Base-by-base conservation (phyloP, 1,284 basidiomycete species). In the Fomitopsis betulina region DNA sequence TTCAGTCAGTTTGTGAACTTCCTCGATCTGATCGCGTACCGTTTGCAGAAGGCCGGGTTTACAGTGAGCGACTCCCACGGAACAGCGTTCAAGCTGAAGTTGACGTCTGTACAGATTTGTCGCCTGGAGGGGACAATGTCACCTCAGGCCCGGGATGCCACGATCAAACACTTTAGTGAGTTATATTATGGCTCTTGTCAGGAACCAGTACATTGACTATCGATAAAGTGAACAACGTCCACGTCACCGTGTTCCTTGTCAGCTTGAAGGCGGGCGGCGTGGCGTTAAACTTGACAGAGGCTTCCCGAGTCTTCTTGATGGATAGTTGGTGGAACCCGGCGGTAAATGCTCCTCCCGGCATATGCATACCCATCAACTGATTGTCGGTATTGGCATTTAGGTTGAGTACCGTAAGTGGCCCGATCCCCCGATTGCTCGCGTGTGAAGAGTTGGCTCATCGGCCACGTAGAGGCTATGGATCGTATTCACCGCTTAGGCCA, bases 61-160 rank as follows among this genome's bases (percentile, higher is more conserved):
- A 84, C 78, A 67, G 93, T 93, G 60, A 25, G 47, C 47, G 27
- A 2, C 10, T 37, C 33, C 19, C 49, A 35, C 5, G 45, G 15
- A 27, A 10, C 21, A 15, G 35, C 40, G 9, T 4, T 35, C 9
- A 3, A 1, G 32, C 27, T n/a, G n/a, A 15, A 32, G 5, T 17
- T 43, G n/a, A 51, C 13, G 15, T 25, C 58, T 55, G n/a, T 62
- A 73, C 69, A 96, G 87, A 86, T 97, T 58, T 98, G 95, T 70
- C 89, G 97, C 40, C 77, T 99, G 49, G 94, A 98, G 73, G 97
- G 97, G 54, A 94, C 92, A 21, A 99, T 99, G 96, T 91, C 89
- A 21, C 96, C 96, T 17, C 92, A 96, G 70, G 95, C 96, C 57
- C 85, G 96, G 64, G 93, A 98, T 74, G 90, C 93, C 0, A 97